Conservation (phyloP, 2,329 filamentous ascomycete species). For the Thielaviopsis ethacetica region DNA sequence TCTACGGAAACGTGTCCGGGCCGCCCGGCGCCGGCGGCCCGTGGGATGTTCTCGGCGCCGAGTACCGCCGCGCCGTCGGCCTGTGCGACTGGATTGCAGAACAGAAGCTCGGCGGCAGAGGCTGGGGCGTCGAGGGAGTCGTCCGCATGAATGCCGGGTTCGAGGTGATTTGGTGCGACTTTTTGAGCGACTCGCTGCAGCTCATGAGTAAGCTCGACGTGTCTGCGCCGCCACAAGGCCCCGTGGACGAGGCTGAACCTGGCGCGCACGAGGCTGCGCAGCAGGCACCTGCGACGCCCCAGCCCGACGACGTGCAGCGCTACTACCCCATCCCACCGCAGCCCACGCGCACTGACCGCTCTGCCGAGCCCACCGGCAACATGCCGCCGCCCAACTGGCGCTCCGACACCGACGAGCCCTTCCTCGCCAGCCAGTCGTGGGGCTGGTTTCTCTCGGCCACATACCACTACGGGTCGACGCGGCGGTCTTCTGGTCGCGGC, state of each 20-base stretch:
- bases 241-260: constrained; percentile 4
- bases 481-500: constrained; percentile 22
- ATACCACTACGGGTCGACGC: constrained; percentile 25
- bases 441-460: constrained; percentile 29
- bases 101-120: constrained; percentile 24
- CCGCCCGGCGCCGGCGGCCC: constrained; percentile 14
- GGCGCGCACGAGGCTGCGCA: not conserved
- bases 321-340: constrained; percentile 22
- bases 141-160: constrained; percentile 36
- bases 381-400: constrained; percentile 14
- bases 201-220: constrained; percentile 29
- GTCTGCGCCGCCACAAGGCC: constrained; percentile 22
- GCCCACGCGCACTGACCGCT: constrained; percentile 22
- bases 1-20: constrained; percentile 29
- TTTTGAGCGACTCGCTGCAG: constrained; percentile 25
- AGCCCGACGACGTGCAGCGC: constrained; percentile 2
- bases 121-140: constrained; percentile 33
- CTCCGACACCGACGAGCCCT: constrained; percentile 21
- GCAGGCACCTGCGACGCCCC: not conserved
- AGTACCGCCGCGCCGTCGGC: constrained; percentile 30
- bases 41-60: constrained; percentile 22
- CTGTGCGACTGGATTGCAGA: constrained; percentile 29
- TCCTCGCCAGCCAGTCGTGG: constrained; percentile 24
- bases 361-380: constrained; percentile 12
- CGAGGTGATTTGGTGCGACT: constrained; percentile 36